Conservation (phyloP, 1,284 basidiomycete species). For the Ustilago tritici region DNA sequence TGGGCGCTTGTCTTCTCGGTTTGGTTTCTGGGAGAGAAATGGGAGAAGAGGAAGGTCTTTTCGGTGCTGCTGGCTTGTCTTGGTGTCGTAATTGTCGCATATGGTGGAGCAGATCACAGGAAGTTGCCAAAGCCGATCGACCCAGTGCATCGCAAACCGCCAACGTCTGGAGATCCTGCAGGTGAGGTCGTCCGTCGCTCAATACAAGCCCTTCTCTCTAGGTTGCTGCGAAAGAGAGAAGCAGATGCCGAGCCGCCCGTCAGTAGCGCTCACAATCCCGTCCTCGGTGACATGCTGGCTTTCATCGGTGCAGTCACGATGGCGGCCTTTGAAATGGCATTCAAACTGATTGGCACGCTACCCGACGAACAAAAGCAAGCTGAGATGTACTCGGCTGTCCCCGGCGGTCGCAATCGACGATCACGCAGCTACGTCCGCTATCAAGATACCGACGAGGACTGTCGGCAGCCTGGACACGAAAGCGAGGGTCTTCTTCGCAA, state of each 20-base stretch:
- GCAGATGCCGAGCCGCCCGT: slow-evolving; percentile 8
- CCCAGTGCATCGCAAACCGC: slow-evolving; percentile 52
- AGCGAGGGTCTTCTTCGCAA: slow-evolving; percentile 30
- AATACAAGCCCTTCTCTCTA: background rate
- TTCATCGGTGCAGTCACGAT: slow-evolving; percentile 66
- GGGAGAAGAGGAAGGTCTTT: slow-evolving; percentile 62
- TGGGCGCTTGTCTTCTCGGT: slow-evolving; percentile 69
- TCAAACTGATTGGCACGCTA: slow-evolving; percentile 65
- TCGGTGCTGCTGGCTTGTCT: slow-evolving; percentile 62
- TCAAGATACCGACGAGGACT: slow-evolving; percentile 9
- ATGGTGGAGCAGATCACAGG: slow-evolving; percentile 61
- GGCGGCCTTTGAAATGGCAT: slow-evolving; percentile 68
- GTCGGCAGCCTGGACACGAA: slow-evolving; percentile 14
- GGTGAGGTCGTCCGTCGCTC: slow-evolving; percentile 19
- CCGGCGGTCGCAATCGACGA: slow-evolving; percentile 33
- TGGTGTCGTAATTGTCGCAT: slow-evolving; percentile 65
- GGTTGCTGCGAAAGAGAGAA: slow-evolving; percentile 9
- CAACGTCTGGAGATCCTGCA: slow-evolving; percentile 16
- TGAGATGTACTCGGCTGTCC: slow-evolving; percentile 48
- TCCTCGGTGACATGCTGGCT: slow-evolving; percentile 61
- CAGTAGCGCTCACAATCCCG: slow-evolving; percentile 47
- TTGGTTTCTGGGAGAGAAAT: slow-evolving; percentile 65
- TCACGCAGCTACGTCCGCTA: slow-evolving; percentile 49
- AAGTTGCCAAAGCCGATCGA: slow-evolving; percentile 51
- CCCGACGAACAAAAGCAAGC: slow-evolving; percentile 58